Base-by-base conservation (phyloP, 2,329 filamentous ascomycete species). In the Pseudopyricularia javanii region DNA sequence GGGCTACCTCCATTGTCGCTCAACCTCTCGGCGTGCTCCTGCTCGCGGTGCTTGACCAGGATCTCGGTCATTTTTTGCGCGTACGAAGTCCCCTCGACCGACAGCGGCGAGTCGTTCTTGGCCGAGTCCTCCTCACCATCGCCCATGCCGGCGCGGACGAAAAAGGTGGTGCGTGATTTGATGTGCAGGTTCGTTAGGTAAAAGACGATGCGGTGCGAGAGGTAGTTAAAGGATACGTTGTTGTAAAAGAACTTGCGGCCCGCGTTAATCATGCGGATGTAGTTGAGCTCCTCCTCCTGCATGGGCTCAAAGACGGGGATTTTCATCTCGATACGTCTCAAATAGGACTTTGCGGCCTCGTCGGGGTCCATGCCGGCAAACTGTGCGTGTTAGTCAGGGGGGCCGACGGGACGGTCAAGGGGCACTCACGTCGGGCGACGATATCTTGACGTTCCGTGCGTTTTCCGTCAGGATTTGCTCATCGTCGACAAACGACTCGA, bases 211-310 rank as follows among this genome's bases (percentile, higher is more conserved):
- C 93, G 83, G 66, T 98, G 91, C 1, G 91, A 95, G 32, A 98
- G 78, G 64, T 98, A 98, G 61, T 91, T 91, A 67, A 98, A 97
- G 63, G 86, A 91, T 65, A 93, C 88, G 59, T 97, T 96, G 72
- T 98, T 98, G 69, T 97, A 91, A 61, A 91, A 86, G 63, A 98
- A 86, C 59, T 89, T 83, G 63, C 91, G 83, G 47, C 93, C 93
- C 7, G 93, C 93, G 60, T 98, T 98, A 66, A 97, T 95, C 91
- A 98, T 96, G 73, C 95, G 96, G 71, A 98, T 91, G 70, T 91
- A 98, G 66, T 97, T 95, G 57, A 98, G 77, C 59, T 97, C 91
- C 30, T 79, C 77, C 67, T 98, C 93, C 61, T 91, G 80, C 90
- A 98, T 97, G 1, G 89, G 95, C 70, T 98, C 91, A 61, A 95